Evolutionary conservation across 306 rosid species (phyloP), one percentile per base, ranked within the genome.

Genomic region (Ochetophila trinervis): DNA sequence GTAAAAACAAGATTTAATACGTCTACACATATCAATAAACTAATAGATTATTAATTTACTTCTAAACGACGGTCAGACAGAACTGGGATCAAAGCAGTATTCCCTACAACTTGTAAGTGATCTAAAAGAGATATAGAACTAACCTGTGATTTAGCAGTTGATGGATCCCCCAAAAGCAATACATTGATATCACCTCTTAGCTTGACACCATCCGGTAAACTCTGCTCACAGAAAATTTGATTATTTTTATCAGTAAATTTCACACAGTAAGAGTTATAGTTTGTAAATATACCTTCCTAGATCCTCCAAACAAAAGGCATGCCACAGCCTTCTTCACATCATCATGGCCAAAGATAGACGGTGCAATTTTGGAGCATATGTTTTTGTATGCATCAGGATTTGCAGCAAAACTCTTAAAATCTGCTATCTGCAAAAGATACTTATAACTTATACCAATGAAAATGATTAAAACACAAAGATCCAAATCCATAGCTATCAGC

Each of bases 81-180:
- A 34, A 55, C 57, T 11, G 64, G 16, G 52, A 40, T 14, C 40
- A 59, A 60, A 53, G 54, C 15, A 54, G 69, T 44, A 7, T 27
- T 37, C 30, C 45, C 32, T 10, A 24, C 27, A 17, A 54, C 60
- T 63, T 80, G 52, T 49, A 65, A 22, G 35, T 22, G 44, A 40
- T 1, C 15, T 1, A 8, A 50, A 16, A 14, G 19, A 49, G 15
- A 18, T 14, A 65, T 14, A 74, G 52, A 36, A 70, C 67, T 61
- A 76, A 87, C 97, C 97, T 90, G 97, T 5, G 99, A 93, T 79
- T 93, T 93, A 52, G 97, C 99, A 2, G 99, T 93, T 71, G 99
- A 93, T 67, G 99, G 99, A 79, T 93, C 97, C 69, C 99, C 99
- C 68, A 93, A 82, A 78, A 93, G 99, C 72, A 93, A 88, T 36